Base-by-base conservation (phyloP, 257 asterid species). In the Solanum etuberosum region DNA sequence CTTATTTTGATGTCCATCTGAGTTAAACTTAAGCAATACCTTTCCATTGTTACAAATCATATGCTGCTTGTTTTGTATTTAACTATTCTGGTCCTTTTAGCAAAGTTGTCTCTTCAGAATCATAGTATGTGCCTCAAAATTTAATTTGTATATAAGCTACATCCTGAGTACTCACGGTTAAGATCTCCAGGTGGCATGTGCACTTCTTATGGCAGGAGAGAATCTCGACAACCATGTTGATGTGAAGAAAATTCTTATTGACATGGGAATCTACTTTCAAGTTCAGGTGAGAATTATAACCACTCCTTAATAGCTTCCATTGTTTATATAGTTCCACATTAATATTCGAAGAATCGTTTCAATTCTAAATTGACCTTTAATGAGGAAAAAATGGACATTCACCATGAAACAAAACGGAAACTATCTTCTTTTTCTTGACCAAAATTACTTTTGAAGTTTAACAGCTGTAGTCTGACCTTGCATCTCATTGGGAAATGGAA, bases 191-290 rank as follows among this genome's bases (percentile, higher is more conserved):
- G 99, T 97, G 51, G 99, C 99, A 35, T 95, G 99, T 73, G 99
- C 99, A 57, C 91, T 97, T 91, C 92, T 97, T 87, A 95, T 97
- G 98, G 92, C 93, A n/a, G 98, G 98, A 40, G 98, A 97, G 91
- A 90, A 90, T 88, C 93, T 97, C 87, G 99, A 94, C 76, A 89
- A 95, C 35, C 98, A 95, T 88, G 89, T 83, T 25, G 89, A 51
- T 51, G 98, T 96, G 74, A 93, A 93, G 90, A 92, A 97, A 43
- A 94, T 93, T 85, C 99, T 97, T 84, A 84, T 95, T 85, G 93
- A 95, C 61, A 97, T 97, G 99, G 99, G 99, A 80, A 92, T 92
- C 87, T 95, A 97, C 93, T 97, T 97, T 88, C 99, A 97, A 93
- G 98, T 97, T 54, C 99, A 97, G 95, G 99, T 96, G 88, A 89